Evolutionary conservation across 108 stramenopile genomes (phyloP), one percentile per base, ranked within the genome.

Genomic region (Cyclotella distinguenda): DNA sequence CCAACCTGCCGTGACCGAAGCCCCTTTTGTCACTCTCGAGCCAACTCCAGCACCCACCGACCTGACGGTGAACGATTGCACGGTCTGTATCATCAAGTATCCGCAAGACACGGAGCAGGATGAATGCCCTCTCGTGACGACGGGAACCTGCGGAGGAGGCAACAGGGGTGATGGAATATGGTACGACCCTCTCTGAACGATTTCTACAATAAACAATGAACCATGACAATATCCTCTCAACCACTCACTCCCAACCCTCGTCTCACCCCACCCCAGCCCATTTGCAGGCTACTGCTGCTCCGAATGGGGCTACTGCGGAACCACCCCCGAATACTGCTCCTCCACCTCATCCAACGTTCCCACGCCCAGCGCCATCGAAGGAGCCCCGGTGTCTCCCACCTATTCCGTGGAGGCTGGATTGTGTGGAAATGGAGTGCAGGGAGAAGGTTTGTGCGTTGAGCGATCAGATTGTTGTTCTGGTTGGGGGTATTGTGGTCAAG

Each of bases 401-500:
- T 39, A 46, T 38, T 68, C 68, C 3, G 21, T 59, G 5, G 68
- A 73, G 39, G 57, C 58, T 31, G 72, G 72, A 19, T 47, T 52
- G 32, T 73, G 72, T 51, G 72, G 64, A n/a, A 35, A 51, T 26
- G 64, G 72, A 12, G 27, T 58, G 8, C 12, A 10, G n/a, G 72
- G 72, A 1, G 72, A 73, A 63, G 72, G 50, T 31, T 38, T 51
- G 16, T 73, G 72, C 32, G 19, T 58, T 0, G 64, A 59, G 18
- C 46, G 49, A 40, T 30, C 34, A n/a, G 28, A 50, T 7, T 73
- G 72, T 33, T 73, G 72, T 26, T 26, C 18, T 30, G 49, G 32
- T 0, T 65, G 48, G 48, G 72, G 72, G 0, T 73, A 65, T 52
- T 73, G 72, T 21, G 72, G 72, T 11, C 18, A 48, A 38, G 72